Evolutionary conservation across 176 grass and related monocot genomes (phyloP).

Genomic region (Zea luxurians): DNA sequence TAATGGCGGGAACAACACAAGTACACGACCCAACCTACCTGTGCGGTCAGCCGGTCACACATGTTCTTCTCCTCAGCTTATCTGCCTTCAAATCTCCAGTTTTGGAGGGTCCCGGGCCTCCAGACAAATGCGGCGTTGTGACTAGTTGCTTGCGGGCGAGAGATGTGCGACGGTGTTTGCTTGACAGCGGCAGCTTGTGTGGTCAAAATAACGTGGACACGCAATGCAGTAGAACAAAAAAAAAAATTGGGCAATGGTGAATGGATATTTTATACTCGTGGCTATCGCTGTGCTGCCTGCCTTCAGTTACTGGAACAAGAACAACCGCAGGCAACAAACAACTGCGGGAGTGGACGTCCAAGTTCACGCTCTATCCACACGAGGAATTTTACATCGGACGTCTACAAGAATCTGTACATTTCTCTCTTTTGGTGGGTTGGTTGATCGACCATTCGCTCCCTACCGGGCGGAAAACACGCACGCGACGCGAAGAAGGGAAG

Average conservation of each 20-base stretch:
- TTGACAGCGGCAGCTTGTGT: conserved; percentile 26
- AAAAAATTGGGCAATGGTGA: background rate
- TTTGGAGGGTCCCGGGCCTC: conserved; percentile 31
- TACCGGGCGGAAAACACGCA: background rate
- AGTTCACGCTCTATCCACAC: conserved; percentile 34
- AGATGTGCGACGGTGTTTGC: conserved; percentile 2
- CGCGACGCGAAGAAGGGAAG: background rate
- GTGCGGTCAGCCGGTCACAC: background rate
- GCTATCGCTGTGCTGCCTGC: background rate
- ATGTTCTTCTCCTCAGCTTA: conserved; percentile 45
- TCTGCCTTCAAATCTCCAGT: conserved; percentile 43
- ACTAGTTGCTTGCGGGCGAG: background rate
- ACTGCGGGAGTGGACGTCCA: background rate
- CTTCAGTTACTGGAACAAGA: conserved; percentile 24
- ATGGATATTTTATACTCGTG: background rate
- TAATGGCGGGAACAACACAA: background rate
- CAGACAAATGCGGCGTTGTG: conserved; percentile 27
- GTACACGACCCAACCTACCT: background rate
- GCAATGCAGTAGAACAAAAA: background rate
- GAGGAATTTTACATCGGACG: conserved; percentile 33
- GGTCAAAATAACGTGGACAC: conserved; percentile 29
- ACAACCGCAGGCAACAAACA: background rate
- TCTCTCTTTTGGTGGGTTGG: background rate
- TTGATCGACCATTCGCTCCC: background rate
- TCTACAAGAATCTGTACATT: conserved; percentile 57